Evolutionary conservation across 2,329 filamentous ascomycete genomes (phyloP).

Genomic region (Lecanicillium sp.): DNA sequence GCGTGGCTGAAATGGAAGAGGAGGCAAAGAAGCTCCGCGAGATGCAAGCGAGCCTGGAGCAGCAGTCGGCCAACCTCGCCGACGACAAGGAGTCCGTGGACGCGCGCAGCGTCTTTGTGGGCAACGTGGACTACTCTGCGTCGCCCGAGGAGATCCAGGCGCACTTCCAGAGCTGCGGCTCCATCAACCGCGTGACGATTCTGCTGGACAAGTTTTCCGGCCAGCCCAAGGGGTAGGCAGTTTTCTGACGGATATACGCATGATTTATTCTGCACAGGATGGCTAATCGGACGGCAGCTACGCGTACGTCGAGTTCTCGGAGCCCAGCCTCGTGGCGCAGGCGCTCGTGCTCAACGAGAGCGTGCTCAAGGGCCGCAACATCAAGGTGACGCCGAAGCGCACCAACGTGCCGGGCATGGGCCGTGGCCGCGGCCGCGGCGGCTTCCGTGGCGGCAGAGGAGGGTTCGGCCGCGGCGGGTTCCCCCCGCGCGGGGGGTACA

Average conservation of each 20-base stretch:
- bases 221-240: constrained; percentile 97
- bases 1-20: constrained; percentile 85
- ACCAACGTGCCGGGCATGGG: constrained; percentile 96
- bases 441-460: constrained; percentile 45
- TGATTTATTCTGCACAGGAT: too few relatives aligned
- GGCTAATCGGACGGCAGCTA: too few relatives aligned
- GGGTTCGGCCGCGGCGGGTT: constrained; percentile 49
- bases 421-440: constrained; percentile 63
- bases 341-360: constrained; percentile 95
- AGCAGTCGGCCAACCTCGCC: constrained; percentile 73
- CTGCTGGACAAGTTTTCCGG: constrained; percentile 97
- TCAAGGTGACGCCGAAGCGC: constrained; percentile 92
- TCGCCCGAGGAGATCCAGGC: constrained; percentile 97
- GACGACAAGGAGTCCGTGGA: constrained; percentile 97
- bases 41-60: constrained; percentile 81
- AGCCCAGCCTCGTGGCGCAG: constrained; percentile 86
- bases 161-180: constrained; percentile 94
- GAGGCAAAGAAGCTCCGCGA: constrained; percentile 80
- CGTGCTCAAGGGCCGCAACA: constrained; percentile 85
- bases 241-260: too few relatives aligned
- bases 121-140: constrained; percentile 96
- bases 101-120: constrained; percentile 92
- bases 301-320: constrained; percentile 96
- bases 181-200: constrained; percentile 97
- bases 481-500: constrained; percentile 52